A percentile compares a stretch with the other conserved stretches of the same genome.
Conservation (phyloP, 2,329 filamentous ascomycete species). For the Colletotrichum spinosum region DNA sequence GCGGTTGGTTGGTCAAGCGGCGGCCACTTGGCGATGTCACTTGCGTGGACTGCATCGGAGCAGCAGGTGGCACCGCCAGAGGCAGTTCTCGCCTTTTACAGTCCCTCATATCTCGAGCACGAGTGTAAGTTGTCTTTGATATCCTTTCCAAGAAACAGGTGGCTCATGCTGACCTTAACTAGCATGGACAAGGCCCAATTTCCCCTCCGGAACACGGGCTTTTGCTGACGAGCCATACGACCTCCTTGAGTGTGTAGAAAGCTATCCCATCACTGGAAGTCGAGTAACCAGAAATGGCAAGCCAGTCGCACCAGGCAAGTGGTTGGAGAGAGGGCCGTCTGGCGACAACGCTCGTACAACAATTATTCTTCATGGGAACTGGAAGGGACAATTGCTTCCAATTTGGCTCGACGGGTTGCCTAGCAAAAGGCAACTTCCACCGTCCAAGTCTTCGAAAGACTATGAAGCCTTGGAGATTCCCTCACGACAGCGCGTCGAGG, state of each 20-base stretch:
- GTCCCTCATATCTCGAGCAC: slow-evolving; percentile 5
- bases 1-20: slow-evolving; percentile 62
- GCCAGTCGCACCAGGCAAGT: not conserved
- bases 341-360: slow-evolving; percentile 1
- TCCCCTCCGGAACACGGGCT: not conserved
- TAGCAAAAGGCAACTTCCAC: not conserved
- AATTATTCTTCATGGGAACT: slow-evolving; percentile 5
- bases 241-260: not conserved
- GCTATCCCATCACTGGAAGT: not conserved
- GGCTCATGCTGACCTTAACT: not conserved
- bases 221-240: not conserved
- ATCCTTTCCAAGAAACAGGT: not conserved
- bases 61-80: slow-evolving; percentile 49
- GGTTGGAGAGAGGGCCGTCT: not conserved
- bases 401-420: slow-evolving; percentile 5
- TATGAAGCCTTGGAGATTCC: not conserved
- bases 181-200: slow-evolving; percentile 7
- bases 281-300: not conserved
- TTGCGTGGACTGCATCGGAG: slow-evolving; percentile 49
- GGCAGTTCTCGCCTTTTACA: slow-evolving; percentile 20
- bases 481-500: slow-evolving; percentile 17
- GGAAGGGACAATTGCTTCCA: not conserved
- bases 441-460: not conserved
- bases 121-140: not conserved
- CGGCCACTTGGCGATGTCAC: slow-evolving; percentile 57